Conservation (phyloP, 2,329 filamentous ascomycete genomes). For the Drechslerella stenobrocha region DNA sequence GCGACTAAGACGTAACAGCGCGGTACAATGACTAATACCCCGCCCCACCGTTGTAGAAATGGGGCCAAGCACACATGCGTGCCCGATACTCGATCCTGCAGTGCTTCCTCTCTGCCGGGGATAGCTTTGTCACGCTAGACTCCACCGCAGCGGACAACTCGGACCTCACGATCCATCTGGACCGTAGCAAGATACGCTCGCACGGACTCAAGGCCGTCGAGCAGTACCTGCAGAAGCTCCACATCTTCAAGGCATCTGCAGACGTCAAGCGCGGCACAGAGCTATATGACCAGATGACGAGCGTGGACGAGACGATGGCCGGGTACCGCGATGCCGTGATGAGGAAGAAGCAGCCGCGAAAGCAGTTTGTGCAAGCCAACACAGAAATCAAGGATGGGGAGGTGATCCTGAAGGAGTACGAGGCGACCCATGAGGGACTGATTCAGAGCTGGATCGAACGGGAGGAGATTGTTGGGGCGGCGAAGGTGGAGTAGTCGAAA, state of each 20-base stretch:
- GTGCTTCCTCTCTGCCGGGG: slow-evolving; percentile 62
- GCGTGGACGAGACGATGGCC: slow-evolving; percentile 62
- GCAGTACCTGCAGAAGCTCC: slow-evolving; percentile 63
- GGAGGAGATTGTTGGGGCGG: slow-evolving; percentile 35
- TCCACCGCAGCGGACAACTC: slow-evolving; percentile 57
- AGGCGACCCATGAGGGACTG: slow-evolving; percentile 62
- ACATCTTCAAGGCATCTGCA: slow-evolving; percentile 67
- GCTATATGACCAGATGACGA: slow-evolving; percentile 65
- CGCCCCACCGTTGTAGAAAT: slow-evolving; percentile 56
- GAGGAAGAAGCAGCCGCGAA: slow-evolving; percentile 62
- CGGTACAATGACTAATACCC: no score
- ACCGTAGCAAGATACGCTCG: slow-evolving; percentile 62
- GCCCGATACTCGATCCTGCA: slow-evolving; percentile 67
- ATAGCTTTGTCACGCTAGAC: slow-evolving; percentile 61
- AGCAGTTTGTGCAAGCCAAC: slow-evolving; percentile 69
- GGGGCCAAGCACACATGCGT: slow-evolving; percentile 60
- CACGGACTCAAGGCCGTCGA: slow-evolving; percentile 65
- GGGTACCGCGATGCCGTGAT: slow-evolving; percentile 63
- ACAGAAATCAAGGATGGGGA: slow-evolving; percentile 58
- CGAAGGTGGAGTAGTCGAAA: background rate
- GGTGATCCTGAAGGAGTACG: slow-evolving; percentile 63
- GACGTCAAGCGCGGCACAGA: slow-evolving; percentile 61
- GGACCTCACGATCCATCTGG: slow-evolving; percentile 62
- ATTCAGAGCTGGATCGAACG: slow-evolving; percentile 60
- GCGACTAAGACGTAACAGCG: no score